Conservation (phyloP, 331 rosid species). For the Cydonia oblonga region DNA sequence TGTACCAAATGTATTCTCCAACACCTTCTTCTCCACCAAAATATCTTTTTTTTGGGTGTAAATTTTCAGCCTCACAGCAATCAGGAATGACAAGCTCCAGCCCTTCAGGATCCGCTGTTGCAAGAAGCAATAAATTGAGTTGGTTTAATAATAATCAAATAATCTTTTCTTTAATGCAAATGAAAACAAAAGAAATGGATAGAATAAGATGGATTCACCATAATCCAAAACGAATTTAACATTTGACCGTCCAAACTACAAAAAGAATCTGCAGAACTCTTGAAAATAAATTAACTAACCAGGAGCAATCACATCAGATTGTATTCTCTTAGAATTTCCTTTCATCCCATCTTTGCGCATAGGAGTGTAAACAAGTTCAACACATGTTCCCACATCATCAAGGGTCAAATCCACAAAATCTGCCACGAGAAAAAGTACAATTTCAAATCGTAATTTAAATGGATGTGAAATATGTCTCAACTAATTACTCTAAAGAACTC, state of each 20-base stretch:
- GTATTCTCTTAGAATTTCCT: slow-evolving; percentile 52
- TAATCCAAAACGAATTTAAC: not conserved
- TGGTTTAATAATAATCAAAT: too few relatives aligned
- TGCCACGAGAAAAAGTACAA: slow-evolving; percentile 18
- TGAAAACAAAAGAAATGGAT: not conserved
- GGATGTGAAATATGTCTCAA: slow-evolving; percentile 2
- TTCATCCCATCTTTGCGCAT: slow-evolving; percentile 64
- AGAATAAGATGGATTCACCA: not conserved
- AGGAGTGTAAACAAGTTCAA: slow-evolving; percentile 77
- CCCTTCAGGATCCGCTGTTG: slow-evolving; percentile 74
- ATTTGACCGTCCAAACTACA: not conserved
- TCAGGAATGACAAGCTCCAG: slow-evolving; percentile 65
- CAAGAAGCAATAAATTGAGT: not conserved
- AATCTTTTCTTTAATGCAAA: not conserved
- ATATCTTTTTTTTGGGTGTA: slow-evolving; percentile 47
- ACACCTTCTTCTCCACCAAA: slow-evolving; percentile 89
- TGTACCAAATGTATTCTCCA: slow-evolving; percentile 80
- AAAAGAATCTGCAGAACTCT: not conserved
- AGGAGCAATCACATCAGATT: slow-evolving; percentile 53
- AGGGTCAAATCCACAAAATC: slow-evolving; percentile 74
- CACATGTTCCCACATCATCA: slow-evolving; percentile 60
- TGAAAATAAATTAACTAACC: slow-evolving; percentile 30
- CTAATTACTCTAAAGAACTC: slow-evolving; percentile 16
- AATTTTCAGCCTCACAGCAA: slow-evolving; percentile 48
- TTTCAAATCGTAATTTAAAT: slow-evolving; percentile 7